These are phyloP conservation scores for Blastobotrys robertii DNA, from an alignment of 805 yeast species.

Conservation along the genomic window DNA sequence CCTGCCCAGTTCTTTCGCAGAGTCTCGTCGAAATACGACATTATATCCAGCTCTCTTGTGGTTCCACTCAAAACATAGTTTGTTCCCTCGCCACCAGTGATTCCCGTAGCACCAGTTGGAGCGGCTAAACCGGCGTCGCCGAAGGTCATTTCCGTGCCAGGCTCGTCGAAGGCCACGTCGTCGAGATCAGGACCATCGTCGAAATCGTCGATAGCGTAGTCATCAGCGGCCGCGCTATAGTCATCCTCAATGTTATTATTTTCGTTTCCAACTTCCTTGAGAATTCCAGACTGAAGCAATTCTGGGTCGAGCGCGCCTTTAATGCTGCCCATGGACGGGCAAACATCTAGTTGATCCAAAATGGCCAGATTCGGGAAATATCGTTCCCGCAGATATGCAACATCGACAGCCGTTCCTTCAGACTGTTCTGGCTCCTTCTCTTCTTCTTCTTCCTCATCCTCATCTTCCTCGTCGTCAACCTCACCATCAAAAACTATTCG, in stretches of 20 bases:
- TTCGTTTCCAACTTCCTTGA: constrained; percentile 4
- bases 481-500: constrained; percentile 63
- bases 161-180: background rate
- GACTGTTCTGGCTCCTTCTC: constrained; percentile 3
- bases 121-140: constrained; percentile 12
- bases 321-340: constrained; percentile 63
- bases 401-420: constrained; percentile 14
- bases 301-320: constrained; percentile 40
- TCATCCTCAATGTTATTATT: background rate
- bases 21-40: constrained; percentile 73
- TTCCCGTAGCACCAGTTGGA: constrained; percentile 1
- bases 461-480: constrained; percentile 27
- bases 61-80: background rate
- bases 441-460: constrained; percentile 8
- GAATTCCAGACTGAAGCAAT: constrained; percentile 4
- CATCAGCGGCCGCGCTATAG: background rate
- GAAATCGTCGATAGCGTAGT: background rate
- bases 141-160: background rate
- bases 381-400: constrained; percentile 13
- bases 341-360: constrained; percentile 31
- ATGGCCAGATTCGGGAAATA: constrained; percentile 19
- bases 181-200: background rate
- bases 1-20: constrained; percentile 79
- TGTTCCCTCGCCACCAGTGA: background rate
- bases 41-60: constrained; percentile 34